Percentiles rank a stretch among this genome's conserved stretches.
These are phyloP conservation scores for Alternaria tenuissima DNA, from an alignment of 2,329 filamentous ascomycete genomes.

Conservation along the genomic window DNA sequence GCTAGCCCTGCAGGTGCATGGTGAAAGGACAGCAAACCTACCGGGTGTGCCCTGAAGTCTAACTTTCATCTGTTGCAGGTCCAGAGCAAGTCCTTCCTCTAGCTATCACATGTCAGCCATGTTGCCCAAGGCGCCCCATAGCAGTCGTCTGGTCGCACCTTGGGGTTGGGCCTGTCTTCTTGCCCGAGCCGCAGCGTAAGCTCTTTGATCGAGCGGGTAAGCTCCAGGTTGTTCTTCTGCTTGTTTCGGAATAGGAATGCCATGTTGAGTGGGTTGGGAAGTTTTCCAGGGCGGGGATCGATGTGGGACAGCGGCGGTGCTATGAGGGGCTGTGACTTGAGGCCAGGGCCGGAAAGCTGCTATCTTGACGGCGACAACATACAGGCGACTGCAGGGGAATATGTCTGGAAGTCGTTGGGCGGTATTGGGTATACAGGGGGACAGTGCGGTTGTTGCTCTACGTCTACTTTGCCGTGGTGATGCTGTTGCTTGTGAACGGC, in stretches of 20 bases:
- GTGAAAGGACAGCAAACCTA: slow-evolving; percentile 50
- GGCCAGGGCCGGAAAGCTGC: slow-evolving; percentile 42
- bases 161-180: slow-evolving; percentile 65
- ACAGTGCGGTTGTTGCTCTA: slow-evolving; percentile 34
- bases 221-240: slow-evolving; percentile 68
- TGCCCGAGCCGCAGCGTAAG: slow-evolving; percentile 64
- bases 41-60: slow-evolving; percentile 92
- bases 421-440: slow-evolving; percentile 21
- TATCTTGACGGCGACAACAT: slow-evolving; percentile 44
- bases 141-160: slow-evolving; percentile 54
- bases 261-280: slow-evolving; percentile 58
- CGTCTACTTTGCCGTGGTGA: slow-evolving; percentile 27
- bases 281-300: slow-evolving; percentile 22
- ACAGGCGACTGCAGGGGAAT: slow-evolving; percentile 28
- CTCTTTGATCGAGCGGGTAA: slow-evolving; percentile 70
- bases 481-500: slow-evolving; percentile 25
- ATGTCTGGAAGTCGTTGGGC: slow-evolving; percentile 14
- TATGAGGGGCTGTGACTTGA: slow-evolving; percentile 35
- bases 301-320: slow-evolving; percentile 27
- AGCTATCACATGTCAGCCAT: slow-evolving; percentile 62
- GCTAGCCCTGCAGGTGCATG: not conserved
- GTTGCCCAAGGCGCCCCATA: slow-evolving; percentile 5
- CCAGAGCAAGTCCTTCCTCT: slow-evolving; percentile 84
- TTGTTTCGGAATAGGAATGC: slow-evolving; percentile 74
- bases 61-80: slow-evolving; percentile 89